These are phyloP conservation scores for Raffaelea albimanens DNA, from an alignment of 2,329 filamentous ascomycete species.

Conservation along the genomic window DNA sequence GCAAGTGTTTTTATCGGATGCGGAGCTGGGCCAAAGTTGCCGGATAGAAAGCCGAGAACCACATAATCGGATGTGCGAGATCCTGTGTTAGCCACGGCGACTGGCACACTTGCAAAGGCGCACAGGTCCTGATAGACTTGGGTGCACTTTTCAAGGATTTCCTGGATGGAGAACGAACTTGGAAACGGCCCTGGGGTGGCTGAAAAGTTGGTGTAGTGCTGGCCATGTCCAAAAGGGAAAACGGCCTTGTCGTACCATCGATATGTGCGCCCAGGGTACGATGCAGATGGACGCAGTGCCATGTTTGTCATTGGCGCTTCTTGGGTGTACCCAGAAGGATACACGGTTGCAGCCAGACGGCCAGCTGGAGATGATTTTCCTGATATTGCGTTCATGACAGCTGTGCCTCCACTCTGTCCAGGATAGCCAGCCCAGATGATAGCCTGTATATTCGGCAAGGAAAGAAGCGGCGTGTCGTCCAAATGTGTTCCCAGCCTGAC, in stretches of 20 bases:
- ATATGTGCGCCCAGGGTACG: constrained; percentile 43
- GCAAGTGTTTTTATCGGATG: constrained; percentile 43
- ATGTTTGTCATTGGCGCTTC: constrained; percentile 47
- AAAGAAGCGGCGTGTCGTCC: constrained; percentile 39
- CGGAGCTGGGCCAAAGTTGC: constrained; percentile 35
- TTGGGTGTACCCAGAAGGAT: constrained; percentile 40
- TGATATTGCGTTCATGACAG: constrained; percentile 42
- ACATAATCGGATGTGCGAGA: constrained; percentile 39
- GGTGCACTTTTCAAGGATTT: background rate
- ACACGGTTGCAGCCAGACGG: constrained; percentile 45
- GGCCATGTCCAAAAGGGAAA: constrained; percentile 43
- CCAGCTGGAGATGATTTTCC: constrained; percentile 42
- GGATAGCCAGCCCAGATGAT: constrained; percentile 51
- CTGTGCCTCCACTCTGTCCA: constrained; percentile 48
- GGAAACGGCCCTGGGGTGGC: constrained; percentile 9
- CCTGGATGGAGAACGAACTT: background rate
- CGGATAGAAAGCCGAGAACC: constrained; percentile 38
- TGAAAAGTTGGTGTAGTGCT: constrained; percentile 49
- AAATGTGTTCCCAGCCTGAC: constrained; percentile 40
- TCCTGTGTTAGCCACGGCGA: constrained; percentile 38
- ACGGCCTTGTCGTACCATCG: constrained; percentile 42
- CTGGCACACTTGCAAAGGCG: constrained; percentile 6
- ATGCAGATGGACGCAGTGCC: constrained; percentile 31
- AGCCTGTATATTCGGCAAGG: constrained; percentile 36
- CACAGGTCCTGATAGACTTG: constrained; percentile 8